These are phyloP conservation scores for Nothophaeocryptopus gaeumannii DNA, from an alignment of 2,329 filamentous ascomycete species.

Conservation along the genomic window DNA sequence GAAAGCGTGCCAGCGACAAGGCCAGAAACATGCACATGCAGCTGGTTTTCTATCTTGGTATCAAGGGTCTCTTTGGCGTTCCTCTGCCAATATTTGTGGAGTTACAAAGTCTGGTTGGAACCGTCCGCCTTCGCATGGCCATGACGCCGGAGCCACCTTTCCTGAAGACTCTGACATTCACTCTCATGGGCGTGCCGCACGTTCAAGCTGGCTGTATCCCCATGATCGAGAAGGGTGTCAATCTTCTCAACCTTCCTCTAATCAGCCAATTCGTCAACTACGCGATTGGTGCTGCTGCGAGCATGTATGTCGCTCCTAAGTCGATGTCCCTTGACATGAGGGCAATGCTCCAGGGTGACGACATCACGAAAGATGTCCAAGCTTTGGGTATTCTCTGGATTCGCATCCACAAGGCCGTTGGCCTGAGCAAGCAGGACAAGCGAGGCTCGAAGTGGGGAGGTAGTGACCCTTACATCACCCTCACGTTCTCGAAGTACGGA, in stretches of 20 bases:
- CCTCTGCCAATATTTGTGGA: conserved; percentile 87
- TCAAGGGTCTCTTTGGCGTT: conserved; percentile 84
- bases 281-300: conserved; percentile 81
- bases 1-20: conserved; percentile 66
- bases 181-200: conserved; percentile 88
- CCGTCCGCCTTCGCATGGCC: conserved; percentile 75
- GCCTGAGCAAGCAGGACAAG: conserved; percentile 85
- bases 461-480: conserved; percentile 91
- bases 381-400: conserved; percentile 90
- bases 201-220: conserved; percentile 86
- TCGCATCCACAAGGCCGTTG: conserved; percentile 81
- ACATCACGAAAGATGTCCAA: conserved; percentile 83
- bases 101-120: conserved; percentile 85
- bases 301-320: conserved; percentile 92
- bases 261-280: conserved; percentile 98
- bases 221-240: conserved; percentile 86
- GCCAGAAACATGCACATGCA: conserved; percentile 97
- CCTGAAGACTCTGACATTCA: conserved; percentile 86
- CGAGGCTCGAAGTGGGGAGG: conserved; percentile 81
- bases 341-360: conserved; percentile 86
- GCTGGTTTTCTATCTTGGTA: conserved; percentile 85
- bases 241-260: conserved; percentile 84
- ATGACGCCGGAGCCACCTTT: conserved; percentile 90
- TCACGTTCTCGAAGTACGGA: conserved; percentile 92
- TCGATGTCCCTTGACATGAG: conserved; percentile 81